phyloP scores from a whole-genome alignment of 257 asterid genomes.

The Capsicum chinense region DNA sequence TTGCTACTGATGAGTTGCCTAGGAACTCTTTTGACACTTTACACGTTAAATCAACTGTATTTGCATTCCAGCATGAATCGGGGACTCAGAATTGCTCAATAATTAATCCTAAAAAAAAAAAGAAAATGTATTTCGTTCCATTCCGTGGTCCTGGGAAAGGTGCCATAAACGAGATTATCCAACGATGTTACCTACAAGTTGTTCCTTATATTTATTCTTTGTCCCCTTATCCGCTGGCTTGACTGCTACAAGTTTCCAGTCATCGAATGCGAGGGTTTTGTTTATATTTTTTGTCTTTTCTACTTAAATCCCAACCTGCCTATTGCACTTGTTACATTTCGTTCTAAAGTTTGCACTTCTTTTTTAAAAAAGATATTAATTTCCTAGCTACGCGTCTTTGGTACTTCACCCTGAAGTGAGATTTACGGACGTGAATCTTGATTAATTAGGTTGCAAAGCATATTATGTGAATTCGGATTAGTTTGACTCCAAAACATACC shows the following conservation, averaged over 20 bases:
- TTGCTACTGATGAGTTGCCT: conserved; percentile 22
- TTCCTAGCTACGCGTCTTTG: background rate
- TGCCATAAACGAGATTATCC: conserved; percentile 14
- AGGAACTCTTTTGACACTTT: background rate
- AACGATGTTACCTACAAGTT: background rate
- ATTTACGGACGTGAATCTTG: no score
- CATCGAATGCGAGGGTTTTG: conserved; percentile 9
- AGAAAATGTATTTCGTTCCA: background rate
- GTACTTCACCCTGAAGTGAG: background rate
- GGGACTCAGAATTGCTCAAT: no score
- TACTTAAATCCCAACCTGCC: background rate
- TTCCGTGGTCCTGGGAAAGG: conserved; percentile 26
- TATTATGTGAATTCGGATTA: background rate
- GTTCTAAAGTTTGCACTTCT: background rate
- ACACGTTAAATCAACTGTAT: background rate
- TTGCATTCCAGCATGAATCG: background rate
- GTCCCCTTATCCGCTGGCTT: conserved; percentile 26
- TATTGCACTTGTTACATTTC: background rate
- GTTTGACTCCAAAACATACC: background rate
- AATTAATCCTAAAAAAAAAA: no score
- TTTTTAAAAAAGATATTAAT: background rate
- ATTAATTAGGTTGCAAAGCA: background rate
- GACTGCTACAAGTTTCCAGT: background rate
- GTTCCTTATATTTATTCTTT: background rate
- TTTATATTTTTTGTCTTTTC: conserved; percentile 20